phyloP scores from a whole-genome alignment of 2,329 filamentous ascomycete genomes.

The Cladosporium austrohemisphaericum region DNA sequence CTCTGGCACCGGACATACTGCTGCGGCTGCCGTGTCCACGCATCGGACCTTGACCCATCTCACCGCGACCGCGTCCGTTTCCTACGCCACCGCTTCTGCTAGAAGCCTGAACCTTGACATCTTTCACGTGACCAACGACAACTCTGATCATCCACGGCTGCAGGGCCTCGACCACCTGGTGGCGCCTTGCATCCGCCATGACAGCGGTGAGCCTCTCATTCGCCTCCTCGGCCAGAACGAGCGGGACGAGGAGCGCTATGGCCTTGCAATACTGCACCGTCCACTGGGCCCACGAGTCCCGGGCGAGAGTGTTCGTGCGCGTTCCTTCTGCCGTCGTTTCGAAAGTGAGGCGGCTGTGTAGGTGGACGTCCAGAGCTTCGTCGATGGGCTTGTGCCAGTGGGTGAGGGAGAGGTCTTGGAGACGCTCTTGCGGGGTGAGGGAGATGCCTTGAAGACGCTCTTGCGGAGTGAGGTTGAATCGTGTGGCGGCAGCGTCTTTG shows the following conservation, averaged over 20 bases:
- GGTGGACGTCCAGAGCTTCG: slow-evolving; percentile 1
- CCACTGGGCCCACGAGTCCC: not conserved
- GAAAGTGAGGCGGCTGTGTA: not conserved
- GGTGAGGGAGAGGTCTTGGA: not conserved
- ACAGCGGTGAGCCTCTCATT: slow-evolving; percentile 1
- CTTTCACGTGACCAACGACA: not conserved
- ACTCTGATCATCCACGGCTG: not conserved
- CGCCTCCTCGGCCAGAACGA: not conserved
- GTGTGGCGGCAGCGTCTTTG: not conserved
- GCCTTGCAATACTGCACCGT: not conserved
- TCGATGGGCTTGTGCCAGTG: slow-evolving; percentile 3
- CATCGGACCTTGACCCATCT: too few species aligned
- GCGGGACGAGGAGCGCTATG: not conserved
- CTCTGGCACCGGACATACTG: too few species aligned
- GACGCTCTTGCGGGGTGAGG: not conserved
- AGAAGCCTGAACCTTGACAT: too few species aligned
- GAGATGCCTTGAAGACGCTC: not conserved
- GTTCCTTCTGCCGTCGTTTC: not conserved
- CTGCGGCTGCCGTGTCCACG: too few species aligned
- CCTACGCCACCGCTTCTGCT: too few species aligned
- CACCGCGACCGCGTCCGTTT: too few species aligned
- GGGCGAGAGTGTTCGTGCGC: not conserved
- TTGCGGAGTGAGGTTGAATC: not conserved
- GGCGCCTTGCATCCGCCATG: not conserved
- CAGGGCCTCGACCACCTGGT: not conserved